phyloP scores from a whole-genome alignment of 2,329 filamentous ascomycete species.

The Teratosphaeria nubilosa region DNA sequence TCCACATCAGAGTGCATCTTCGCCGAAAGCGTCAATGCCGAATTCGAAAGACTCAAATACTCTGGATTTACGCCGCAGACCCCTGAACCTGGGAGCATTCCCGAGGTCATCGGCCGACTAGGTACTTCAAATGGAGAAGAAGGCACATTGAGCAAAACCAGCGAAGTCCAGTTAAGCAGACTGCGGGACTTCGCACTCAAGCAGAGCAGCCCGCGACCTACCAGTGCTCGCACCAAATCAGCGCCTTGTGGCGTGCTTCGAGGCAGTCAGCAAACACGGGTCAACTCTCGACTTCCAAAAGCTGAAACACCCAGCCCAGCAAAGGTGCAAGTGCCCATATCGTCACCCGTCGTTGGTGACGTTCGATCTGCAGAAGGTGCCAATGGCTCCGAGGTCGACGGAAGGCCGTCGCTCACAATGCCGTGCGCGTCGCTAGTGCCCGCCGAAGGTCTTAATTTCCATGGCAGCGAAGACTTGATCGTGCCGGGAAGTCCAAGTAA shows the following conservation, averaged over 20 bases:
- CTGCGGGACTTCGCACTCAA: slow-evolving; percentile 4
- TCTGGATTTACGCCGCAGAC: background rate
- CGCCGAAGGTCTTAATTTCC: slow-evolving; percentile 16
- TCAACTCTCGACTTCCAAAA: background rate
- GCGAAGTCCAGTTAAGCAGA: slow-evolving; percentile 7
- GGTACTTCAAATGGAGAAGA: background rate
- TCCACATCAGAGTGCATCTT: slow-evolving; percentile 10
- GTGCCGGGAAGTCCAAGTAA: slow-evolving; percentile 35
- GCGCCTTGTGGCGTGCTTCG: background rate
- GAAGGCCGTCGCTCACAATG: slow-evolving; percentile 17
- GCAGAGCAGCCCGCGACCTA: slow-evolving; percentile 19
- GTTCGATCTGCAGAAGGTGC: background rate
- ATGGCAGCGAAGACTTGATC: slow-evolving; percentile 39
- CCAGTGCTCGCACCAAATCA: background rate
- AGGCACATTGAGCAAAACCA: slow-evolving; percentile 8
- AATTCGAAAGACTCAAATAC: slow-evolving; percentile 3
- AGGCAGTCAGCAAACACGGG: background rate
- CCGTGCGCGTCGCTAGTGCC: slow-evolving; percentile 7
- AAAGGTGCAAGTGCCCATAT: slow-evolving; percentile 11
- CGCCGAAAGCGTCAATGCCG: slow-evolving; percentile 14
- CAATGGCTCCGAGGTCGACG: slow-evolving; percentile 13
- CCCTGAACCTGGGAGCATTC: background rate
- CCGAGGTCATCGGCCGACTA: background rate
- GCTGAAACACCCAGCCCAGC: background rate
- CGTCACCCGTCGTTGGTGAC: slow-evolving; percentile 2